Evolutionary conservation across 1,284 basidiomycete species (phyloP).

Genomic region (Boletus sp.): DNA sequence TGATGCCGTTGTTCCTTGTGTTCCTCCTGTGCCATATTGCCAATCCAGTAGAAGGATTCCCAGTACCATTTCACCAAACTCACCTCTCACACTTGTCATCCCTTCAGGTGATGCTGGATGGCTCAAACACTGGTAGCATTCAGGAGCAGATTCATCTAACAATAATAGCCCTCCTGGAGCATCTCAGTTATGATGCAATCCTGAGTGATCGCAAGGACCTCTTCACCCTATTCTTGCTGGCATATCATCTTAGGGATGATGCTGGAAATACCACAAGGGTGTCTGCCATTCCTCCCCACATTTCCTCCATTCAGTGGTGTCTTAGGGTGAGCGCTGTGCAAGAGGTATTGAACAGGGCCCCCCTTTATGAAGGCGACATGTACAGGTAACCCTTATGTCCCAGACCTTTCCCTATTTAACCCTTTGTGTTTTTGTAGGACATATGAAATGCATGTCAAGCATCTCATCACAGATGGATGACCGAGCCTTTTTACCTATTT

Average conservation of each 20-base stretch:
- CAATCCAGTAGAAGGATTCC: neutral
- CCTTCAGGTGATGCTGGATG: neutral
- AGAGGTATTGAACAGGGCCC: neutral
- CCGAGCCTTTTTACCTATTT: slow-evolving; percentile 1
- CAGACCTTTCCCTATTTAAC: too few relatives aligned
- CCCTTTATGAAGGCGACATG: neutral
- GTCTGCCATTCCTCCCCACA: neutral
- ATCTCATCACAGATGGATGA: neutral
- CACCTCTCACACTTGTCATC: neutral
- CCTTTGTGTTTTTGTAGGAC: neutral
- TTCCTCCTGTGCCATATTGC: slow-evolving; percentile 1
- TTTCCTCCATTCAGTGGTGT: slow-evolving; percentile 2
- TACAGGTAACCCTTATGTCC: neutral
- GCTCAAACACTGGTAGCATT: too few relatives aligned
- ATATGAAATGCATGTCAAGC: neutral
- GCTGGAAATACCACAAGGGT: neutral
- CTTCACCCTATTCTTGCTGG: neutral
- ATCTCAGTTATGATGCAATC: neutral
- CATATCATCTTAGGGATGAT: slow-evolving; percentile 5
- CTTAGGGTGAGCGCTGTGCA: neutral
- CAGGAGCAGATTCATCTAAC: too few relatives aligned
- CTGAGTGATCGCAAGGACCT: neutral
- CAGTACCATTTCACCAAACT: neutral
- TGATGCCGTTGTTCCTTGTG: slow-evolving; percentile 1
- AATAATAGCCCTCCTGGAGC: neutral